These are phyloP conservation scores for Dothidotthia symphoricarpi DNA, from an alignment of 2,329 filamentous ascomycete species.

Conservation along the genomic window DNA sequence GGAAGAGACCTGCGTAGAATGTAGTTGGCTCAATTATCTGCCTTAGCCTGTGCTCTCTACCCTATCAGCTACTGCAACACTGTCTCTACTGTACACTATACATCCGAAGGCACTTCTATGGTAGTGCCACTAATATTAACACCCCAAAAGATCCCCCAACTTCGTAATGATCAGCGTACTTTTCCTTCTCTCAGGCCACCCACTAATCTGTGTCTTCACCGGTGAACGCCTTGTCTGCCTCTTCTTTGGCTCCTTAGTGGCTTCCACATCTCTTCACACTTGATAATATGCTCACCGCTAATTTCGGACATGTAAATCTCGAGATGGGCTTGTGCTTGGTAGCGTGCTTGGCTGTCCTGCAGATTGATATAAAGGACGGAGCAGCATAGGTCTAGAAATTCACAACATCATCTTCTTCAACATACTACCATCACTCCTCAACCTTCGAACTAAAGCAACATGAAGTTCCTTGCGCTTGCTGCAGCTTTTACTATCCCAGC, in stretches of 20 bases:
- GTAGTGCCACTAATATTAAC: constrained; percentile 12
- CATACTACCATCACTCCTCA: background rate
- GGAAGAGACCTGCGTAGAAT: too few relatives aligned
- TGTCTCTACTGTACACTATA: too few relatives aligned
- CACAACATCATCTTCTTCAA: background rate
- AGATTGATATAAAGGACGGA: background rate
- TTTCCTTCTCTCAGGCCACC: constrained; percentile 63
- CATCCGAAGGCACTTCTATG: constrained; percentile 2
- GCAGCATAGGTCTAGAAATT: background rate
- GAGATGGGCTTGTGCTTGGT: too few relatives aligned
- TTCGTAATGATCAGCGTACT: constrained; percentile 76
- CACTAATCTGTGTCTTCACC: constrained; percentile 50
- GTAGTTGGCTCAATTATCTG: too few relatives aligned
- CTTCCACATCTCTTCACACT: constrained; percentile 16
- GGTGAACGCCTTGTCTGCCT: constrained; percentile 31
- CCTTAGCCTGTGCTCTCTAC: too few relatives aligned
- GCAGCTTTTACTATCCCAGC: background rate
- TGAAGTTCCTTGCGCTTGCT: background rate
- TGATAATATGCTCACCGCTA: too few relatives aligned
- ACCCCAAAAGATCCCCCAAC: constrained; percentile 52
- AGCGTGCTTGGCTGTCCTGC: background rate
- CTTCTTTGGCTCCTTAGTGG: constrained; percentile 21
- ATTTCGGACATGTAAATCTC: too few relatives aligned
- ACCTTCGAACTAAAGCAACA: background rate
- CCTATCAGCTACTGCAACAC: too few relatives aligned